phyloP scores from a whole-genome alignment of 139 green algal species.

The Chlamydomonas incerta region DNA sequence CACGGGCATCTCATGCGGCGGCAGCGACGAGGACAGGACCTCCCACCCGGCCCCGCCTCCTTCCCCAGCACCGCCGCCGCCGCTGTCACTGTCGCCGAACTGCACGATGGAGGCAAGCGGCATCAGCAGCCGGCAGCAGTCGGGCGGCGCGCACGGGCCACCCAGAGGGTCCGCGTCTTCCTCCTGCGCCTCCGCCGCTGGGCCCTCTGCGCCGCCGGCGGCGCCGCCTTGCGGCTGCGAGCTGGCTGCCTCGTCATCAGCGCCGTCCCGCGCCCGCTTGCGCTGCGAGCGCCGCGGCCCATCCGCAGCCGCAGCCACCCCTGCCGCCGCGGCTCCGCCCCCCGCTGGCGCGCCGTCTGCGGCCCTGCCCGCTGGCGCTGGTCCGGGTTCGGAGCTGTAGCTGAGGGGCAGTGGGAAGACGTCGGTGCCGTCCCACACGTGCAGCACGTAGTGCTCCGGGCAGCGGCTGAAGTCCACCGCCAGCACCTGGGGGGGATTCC shows the following conservation, averaged over 20 bases:
- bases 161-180: background rate
- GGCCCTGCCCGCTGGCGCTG: background rate
- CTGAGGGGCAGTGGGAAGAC: background rate
- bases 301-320: background rate
- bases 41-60: background rate
- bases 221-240: background rate
- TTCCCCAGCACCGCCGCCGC: background rate
- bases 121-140: background rate
- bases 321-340: background rate
- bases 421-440: slow-evolving; percentile 41
- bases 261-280: background rate
- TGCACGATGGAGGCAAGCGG: background rate
- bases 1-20: slow-evolving; percentile 8
- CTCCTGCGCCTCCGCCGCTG: background rate
- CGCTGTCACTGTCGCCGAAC: background rate
- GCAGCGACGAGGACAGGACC: slow-evolving; percentile 1
- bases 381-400: background rate
- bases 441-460: background rate
- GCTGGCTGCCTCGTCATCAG: too few species aligned
- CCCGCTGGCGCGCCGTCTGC: background rate
- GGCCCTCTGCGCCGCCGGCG: too few species aligned
- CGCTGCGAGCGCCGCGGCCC: too few species aligned
- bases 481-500: slow-evolving; percentile 31
- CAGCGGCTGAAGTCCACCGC: slow-evolving; percentile 15
- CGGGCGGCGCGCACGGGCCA: background rate